phyloP scores from a whole-genome alignment of 2,329 filamentous ascomycete species.

The Ceratocystis cubensis region DNA sequence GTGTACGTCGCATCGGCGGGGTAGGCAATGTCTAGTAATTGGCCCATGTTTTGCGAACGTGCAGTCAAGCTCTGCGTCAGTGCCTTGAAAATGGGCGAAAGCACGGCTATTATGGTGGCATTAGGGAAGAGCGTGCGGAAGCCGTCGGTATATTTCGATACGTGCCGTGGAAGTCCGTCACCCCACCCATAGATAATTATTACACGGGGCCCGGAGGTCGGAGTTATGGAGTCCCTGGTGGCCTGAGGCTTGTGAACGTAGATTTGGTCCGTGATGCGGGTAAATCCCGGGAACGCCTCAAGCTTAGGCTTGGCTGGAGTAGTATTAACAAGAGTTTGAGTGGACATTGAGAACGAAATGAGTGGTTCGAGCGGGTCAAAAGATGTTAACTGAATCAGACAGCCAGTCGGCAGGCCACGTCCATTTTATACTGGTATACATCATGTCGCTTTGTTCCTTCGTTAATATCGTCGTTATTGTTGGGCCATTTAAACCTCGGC shows the following conservation, averaged over 20 bases:
- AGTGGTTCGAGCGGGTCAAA: too few species aligned
- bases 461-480: background rate
- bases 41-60: constrained; percentile 36
- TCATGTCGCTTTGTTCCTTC: background rate
- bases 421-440: background rate
- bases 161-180: constrained; percentile 41
- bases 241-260: constrained; percentile 32
- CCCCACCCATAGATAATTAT: constrained; percentile 47
- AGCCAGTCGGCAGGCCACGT: too few species aligned
- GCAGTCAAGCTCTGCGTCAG: constrained; percentile 34
- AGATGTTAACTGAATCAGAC: too few species aligned
- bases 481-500: background rate
- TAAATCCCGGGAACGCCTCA: constrained; percentile 34
- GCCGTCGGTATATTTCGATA: constrained; percentile 43
- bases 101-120: constrained; percentile 39
- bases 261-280: constrained; percentile 36
- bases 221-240: constrained; percentile 11
- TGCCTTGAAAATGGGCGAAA: constrained; percentile 36
- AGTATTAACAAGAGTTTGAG: background rate
- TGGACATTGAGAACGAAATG: background rate
- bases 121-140: constrained; percentile 40
- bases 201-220: constrained; percentile 30
- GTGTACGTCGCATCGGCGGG: constrained; percentile 18
- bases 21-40: constrained; percentile 33
- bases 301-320: constrained; percentile 19